These are phyloP conservation scores for Mycena kentingensis DNA, from an alignment of 768 basidiomycete genomes.

Conservation along the genomic window DNA sequence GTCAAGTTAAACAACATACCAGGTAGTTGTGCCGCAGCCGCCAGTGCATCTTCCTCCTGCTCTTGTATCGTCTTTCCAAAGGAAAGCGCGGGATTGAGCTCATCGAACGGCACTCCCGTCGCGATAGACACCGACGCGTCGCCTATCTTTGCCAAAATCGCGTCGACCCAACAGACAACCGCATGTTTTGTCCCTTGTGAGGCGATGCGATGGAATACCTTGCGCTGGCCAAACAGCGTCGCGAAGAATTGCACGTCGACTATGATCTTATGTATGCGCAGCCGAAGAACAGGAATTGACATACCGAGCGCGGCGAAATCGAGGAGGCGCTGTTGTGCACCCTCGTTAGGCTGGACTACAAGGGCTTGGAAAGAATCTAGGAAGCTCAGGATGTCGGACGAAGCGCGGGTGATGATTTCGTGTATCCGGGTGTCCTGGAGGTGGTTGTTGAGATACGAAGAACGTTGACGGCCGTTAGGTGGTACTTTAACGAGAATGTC, in stretches of 20 bases:
- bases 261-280: slow-evolving; percentile 16
- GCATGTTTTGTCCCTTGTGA: slow-evolving; percentile 25
- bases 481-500: neutral
- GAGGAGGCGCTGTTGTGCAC: slow-evolving; percentile 2
- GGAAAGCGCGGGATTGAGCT: slow-evolving; percentile 2
- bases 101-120: slow-evolving; percentile 21
- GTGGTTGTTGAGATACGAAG: neutral
- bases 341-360: slow-evolving; percentile 3
- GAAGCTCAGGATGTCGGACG: slow-evolving; percentile 33
- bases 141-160: slow-evolving; percentile 55
- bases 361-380: slow-evolving; percentile 24
- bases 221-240: slow-evolving; percentile 56
- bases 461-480: neutral
- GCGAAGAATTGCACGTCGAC: slow-evolving; percentile 34
- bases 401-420: slow-evolving; percentile 36
- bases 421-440: slow-evolving; percentile 37
- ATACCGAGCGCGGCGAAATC: slow-evolving; percentile 22
- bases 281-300: neutral
- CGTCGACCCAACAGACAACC: slow-evolving; percentile 68
- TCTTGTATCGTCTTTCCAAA: too few species aligned
- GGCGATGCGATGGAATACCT: slow-evolving; percentile 48
- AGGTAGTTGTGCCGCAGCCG: slow-evolving; percentile 70
- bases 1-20: slow-evolving; percentile 35
- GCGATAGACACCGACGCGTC: slow-evolving; percentile 37
- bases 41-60: slow-evolving; percentile 49